phyloP scores from a whole-genome alignment of 2,329 filamentous ascomycete genomes.

The Orbilia ellipsospora region DNA sequence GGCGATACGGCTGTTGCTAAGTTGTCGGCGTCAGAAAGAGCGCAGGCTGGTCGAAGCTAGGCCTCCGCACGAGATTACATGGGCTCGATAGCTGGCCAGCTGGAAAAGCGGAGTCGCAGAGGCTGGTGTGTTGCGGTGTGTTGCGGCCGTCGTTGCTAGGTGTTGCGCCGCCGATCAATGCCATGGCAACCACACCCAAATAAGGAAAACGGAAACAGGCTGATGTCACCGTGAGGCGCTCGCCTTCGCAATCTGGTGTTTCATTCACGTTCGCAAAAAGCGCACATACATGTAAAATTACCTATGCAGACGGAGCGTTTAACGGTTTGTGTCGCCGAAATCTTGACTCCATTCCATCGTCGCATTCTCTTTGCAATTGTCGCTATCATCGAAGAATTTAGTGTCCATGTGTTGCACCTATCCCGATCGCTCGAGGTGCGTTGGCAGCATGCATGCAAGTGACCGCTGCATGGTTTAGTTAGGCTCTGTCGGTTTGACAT shows the following conservation, averaged over 20 bases:
- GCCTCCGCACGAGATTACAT: too few relatives aligned
- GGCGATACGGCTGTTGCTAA: constrained; percentile 41
- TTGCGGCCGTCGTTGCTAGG: constrained; percentile 2
- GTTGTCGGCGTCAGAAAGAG: not conserved
- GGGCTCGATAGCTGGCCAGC: constrained; percentile 1
- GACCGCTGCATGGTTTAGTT: not conserved
- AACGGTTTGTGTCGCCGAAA: too few relatives aligned
- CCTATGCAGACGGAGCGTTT: too few relatives aligned
- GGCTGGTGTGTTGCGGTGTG: constrained; percentile 13
- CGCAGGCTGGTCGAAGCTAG: not conserved
- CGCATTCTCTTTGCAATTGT: too few relatives aligned
- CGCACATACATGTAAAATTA: too few relatives aligned
- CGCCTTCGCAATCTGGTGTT: too few relatives aligned
- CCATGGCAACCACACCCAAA: too few relatives aligned
- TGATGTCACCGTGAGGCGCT: too few relatives aligned
- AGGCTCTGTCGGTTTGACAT: not conserved
- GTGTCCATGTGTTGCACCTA: not conserved
- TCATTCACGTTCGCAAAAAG: too few relatives aligned
- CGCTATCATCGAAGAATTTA: constrained; percentile 1
- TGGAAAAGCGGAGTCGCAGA: constrained; percentile 7
- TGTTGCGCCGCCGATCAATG: not conserved
- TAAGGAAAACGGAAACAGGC: too few relatives aligned
- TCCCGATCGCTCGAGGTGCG: not conserved
- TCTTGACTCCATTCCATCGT: too few relatives aligned
- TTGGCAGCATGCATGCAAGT: constrained; percentile 2